Conservation (phyloP, 225 moss, liverwort and hornwort genomes). For the Anthoceros angustus region DNA sequence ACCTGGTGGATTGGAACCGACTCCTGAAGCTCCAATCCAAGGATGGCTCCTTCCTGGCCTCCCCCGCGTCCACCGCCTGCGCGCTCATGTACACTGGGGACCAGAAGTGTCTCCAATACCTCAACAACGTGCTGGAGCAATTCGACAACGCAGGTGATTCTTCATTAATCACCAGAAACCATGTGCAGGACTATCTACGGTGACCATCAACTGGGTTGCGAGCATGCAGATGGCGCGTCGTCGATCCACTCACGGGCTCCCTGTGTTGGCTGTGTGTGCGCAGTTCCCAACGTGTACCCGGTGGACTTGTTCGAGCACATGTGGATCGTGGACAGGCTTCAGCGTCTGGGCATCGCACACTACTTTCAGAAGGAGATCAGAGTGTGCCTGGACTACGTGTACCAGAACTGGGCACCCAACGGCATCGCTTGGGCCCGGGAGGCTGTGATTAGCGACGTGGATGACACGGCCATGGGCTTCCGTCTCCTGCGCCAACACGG, state of each 20-base stretch:
- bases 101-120: slow-evolving; percentile 36
- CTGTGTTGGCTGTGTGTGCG: neutral
- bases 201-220: neutral
- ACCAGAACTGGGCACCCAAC: slow-evolving; percentile 32
- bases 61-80: slow-evolving; percentile 72
- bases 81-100: slow-evolving; percentile 55
- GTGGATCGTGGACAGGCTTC: slow-evolving; percentile 50
- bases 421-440: slow-evolving; percentile 54
- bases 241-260: neutral
- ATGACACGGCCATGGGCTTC: slow-evolving; percentile 77
- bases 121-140: slow-evolving; percentile 29
- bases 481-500: slow-evolving; percentile 61
- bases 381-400: slow-evolving; percentile 48
- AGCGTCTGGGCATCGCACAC: slow-evolving; percentile 52
- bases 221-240: neutral
- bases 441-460: slow-evolving; percentile 44
- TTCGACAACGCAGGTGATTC: slow-evolving; percentile 37
- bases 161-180: neutral
- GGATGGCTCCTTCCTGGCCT: slow-evolving; percentile 54
- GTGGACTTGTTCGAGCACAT: slow-evolving; percentile 69
- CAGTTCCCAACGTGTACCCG: slow-evolving; percentile 54
- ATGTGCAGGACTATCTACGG: no score
- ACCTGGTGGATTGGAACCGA: slow-evolving; percentile 46
- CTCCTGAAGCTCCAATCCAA: slow-evolving; percentile 46
- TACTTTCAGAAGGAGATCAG: slow-evolving; percentile 54